A percentile compares a stretch with the other conserved stretches of the same genome.
Evolutionary conservation across 371 early-diverging fungal species (phyloP).

Genomic region (Mucor plumbeus): DNA sequence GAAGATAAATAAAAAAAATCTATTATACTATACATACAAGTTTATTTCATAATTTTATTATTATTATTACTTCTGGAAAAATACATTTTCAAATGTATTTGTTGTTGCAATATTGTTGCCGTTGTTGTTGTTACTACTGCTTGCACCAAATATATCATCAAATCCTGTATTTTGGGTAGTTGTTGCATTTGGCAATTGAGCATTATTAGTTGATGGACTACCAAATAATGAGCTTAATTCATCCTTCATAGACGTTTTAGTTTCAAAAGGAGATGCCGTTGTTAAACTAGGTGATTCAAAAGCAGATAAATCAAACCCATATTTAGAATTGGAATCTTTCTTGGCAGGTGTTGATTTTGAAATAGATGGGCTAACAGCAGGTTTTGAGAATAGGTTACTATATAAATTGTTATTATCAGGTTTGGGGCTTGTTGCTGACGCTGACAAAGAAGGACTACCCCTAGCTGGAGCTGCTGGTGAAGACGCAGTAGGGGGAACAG

Average conservation of each 20-base stretch:
- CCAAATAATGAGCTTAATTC: constrained; percentile 46
- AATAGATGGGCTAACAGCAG: not conserved
- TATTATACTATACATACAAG: no score
- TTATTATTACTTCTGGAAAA: constrained; percentile 23
- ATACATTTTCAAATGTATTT: constrained; percentile 25
- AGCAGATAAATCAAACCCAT: constrained; percentile 52
- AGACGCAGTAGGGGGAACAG: not conserved
- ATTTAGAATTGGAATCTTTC: constrained; percentile 37
- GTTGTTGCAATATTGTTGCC: not conserved
- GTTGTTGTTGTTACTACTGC: not conserved
- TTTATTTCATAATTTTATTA: not conserved
- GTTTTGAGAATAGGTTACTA: not conserved
- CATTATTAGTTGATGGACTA: constrained; percentile 21
- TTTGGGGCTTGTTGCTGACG: constrained; percentile 1
- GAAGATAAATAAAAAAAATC: not conserved
- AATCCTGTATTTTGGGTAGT: constrained; percentile 15
- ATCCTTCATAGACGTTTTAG: constrained; percentile 29
- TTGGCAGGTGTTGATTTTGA: constrained; percentile 7
- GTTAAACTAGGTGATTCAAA: constrained; percentile 35
- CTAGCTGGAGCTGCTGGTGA: not conserved
- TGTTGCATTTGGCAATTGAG: constrained; percentile 12
- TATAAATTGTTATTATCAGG: not conserved
- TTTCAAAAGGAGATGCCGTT: constrained; percentile 2
- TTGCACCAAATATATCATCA: constrained; percentile 26
- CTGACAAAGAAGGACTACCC: constrained; percentile 4